Conservation (phyloP, 106 monocot species). For the Allium cepa region DNA sequence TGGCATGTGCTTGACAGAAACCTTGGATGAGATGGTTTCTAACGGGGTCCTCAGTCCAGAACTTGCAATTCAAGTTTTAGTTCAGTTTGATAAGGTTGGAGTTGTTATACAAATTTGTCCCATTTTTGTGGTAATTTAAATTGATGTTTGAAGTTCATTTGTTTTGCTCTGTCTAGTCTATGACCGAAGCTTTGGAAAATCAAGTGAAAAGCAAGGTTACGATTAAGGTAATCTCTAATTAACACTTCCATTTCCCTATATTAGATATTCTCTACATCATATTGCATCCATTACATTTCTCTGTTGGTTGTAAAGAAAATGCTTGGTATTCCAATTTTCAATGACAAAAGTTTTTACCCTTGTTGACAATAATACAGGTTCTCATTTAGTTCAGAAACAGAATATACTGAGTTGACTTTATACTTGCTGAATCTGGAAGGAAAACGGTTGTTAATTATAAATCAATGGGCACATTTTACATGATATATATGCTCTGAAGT, state of each 20-base stretch:
- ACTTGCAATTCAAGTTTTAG: slow-evolving; percentile 70
- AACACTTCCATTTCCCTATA: slow-evolving; percentile 17
- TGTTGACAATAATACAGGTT: no score
- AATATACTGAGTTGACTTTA: no score
- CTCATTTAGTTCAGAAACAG: no score
- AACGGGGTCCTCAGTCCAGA: slow-evolving; percentile 63
- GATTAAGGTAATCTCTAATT: slow-evolving; percentile 51
- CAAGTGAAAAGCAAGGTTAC: slow-evolving; percentile 96
- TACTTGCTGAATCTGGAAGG: no score
- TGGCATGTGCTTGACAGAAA: slow-evolving; percentile 75
- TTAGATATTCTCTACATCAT: slow-evolving; percentile 32
- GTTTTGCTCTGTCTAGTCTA: slow-evolving; percentile 55
- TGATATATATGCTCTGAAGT: no score
- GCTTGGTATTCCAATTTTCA: no score
- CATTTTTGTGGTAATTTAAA: background rate
- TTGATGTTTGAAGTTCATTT: slow-evolving; percentile 13
- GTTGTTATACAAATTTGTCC: slow-evolving; percentile 13
- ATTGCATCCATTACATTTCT: no score
- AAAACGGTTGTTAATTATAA: no score
- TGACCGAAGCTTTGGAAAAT: slow-evolving; percentile 84
- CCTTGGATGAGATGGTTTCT: slow-evolving; percentile 65
- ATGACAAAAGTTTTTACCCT: no score
- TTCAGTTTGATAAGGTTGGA: slow-evolving; percentile 73
- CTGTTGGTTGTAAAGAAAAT: no score
- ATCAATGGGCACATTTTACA: no score